phyloP scores from a whole-genome alignment of 1,284 basidiomycete genomes.

The Heterobasidion irregulare region DNA sequence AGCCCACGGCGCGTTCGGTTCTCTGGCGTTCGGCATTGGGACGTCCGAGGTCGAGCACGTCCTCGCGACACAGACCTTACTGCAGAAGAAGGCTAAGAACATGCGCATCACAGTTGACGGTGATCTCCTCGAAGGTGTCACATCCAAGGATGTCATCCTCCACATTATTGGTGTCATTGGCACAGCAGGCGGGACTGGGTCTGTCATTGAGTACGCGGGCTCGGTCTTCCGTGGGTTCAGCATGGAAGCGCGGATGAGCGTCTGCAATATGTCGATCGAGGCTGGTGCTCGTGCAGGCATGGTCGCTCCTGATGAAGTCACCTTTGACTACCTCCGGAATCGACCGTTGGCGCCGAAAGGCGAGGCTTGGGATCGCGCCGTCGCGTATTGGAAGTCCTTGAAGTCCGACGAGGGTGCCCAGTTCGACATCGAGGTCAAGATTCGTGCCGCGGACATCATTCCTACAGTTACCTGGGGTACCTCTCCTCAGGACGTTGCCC shows the following conservation, averaged over 20 bases:
- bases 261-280: slow-evolving; percentile 98
- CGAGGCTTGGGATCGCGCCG: slow-evolving; percentile 85
- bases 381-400: slow-evolving; percentile 84
- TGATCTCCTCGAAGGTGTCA: slow-evolving; percentile 79
- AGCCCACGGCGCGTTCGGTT: slow-evolving; percentile 96
- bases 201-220: slow-evolving; percentile 91
- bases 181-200: slow-evolving; percentile 90
- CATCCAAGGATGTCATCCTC: slow-evolving; percentile 91
- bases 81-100: slow-evolving; percentile 92
- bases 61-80: slow-evolving; percentile 89
- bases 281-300: slow-evolving; percentile 93
- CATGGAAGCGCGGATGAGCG: slow-evolving; percentile 96
- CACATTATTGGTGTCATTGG: slow-evolving; percentile 94
- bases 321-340: slow-evolving; percentile 82
- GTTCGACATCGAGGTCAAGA: slow-evolving; percentile 85
- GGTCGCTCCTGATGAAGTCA: slow-evolving; percentile 91
- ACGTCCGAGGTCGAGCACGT: slow-evolving; percentile 98
- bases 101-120: slow-evolving; percentile 94
- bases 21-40: slow-evolving; percentile 93
- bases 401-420: slow-evolving; percentile 83
- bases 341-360: slow-evolving; percentile 85
- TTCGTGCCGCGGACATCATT: slow-evolving; percentile 83
- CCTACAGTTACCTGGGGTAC: slow-evolving; percentile 97
- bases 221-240: slow-evolving; percentile 87
- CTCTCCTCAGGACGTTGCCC: slow-evolving; percentile 87